Base-by-base conservation (phyloP, 768 basidiomycete species). In the Phanerochaete sordida region DNA sequence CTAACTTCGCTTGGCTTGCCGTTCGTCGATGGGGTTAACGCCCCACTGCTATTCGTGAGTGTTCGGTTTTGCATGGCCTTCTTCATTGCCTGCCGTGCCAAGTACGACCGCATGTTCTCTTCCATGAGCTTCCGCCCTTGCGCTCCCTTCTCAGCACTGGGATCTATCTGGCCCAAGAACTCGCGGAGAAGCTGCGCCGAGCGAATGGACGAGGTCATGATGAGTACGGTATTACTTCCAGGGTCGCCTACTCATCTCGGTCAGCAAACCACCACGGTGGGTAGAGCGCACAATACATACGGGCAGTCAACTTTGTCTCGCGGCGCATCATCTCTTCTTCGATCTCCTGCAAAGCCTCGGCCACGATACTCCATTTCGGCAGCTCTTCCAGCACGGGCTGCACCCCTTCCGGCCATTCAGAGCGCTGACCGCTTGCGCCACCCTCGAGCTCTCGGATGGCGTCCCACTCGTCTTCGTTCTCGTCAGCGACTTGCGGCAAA, bases 361-460 rank as follows among this genome's bases (percentile, higher is more conserved):
- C 81, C 13, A 99, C 75, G 8, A 95, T 70, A 58, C 81, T 81
- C 96, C 97, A 98, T 71, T 99, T 99, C 0, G 95, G 95, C 46
- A 91, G 81, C 68, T 98, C 97, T 73, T 98, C 97, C 24, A 98
- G 77, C 0, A 95, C 84, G 0, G 93, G 91, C 47, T 93, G 85
- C 72, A 95, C 85, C 1, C 85, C 87, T 11, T 83, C 78, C 0
- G 94, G 91, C 88, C 93, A 91, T 24, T 71, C 68, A 3, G 81
- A 79, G 33, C 80, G 74, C 65, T 43, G 70, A 35, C 35, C 50
- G 37, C 24, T 24, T 21, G 15, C 33, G 26, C 12, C 68, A 51
- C 79, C 82, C 56, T 89, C 79, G 0, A 81, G 65, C 60, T 92
- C 90, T 50, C 90, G 84, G 43, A 90, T 68, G 0, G 79, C 85